These are phyloP conservation scores for Casuarina equisetifolia DNA, from an alignment of 306 rosid species.

Conservation along the genomic window DNA sequence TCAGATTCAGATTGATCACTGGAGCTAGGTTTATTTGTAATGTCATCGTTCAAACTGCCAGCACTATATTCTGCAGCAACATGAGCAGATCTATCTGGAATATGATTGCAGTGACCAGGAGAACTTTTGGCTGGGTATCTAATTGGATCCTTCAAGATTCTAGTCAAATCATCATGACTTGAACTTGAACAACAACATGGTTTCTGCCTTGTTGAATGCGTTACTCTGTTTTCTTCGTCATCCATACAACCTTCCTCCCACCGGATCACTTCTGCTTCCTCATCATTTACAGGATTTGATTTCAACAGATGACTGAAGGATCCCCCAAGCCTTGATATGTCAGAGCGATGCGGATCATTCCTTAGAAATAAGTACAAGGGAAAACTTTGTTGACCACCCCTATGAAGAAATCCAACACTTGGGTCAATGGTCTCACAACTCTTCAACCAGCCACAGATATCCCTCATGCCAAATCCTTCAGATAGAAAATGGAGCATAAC, in stretches of 20 bases:
- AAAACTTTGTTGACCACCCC: constrained; percentile 86
- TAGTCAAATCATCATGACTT: constrained; percentile 66
- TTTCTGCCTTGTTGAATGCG: constrained; percentile 77
- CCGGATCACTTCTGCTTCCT: constrained; percentile 64
- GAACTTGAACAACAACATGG: constrained; percentile 97
- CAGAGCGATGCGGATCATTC: constrained; percentile 64
- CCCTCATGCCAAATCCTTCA: constrained; percentile 86
- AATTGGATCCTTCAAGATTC: constrained; percentile 68
- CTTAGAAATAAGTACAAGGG: constrained; percentile 69
- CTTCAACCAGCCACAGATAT: constrained; percentile 76
- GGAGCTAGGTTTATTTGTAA: constrained; percentile 86
- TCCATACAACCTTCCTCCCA: constrained; percentile 99
- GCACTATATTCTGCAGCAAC: constrained; percentile 83
- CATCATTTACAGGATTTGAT: constrained; percentile 51
- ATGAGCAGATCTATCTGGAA: constrained; percentile 83
- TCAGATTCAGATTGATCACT: constrained; percentile 84
- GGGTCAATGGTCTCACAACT: constrained; percentile 51
- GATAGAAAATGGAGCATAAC: constrained; percentile 91
- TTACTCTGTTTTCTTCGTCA: constrained; percentile 68
- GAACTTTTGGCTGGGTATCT: constrained; percentile 63
- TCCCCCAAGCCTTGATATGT: constrained; percentile 92
- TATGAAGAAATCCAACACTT: constrained; percentile 91
- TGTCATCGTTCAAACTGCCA: constrained; percentile 77
- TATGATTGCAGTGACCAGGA: constrained; percentile 59
- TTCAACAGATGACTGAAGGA: constrained; percentile 76